phyloP scores from a whole-genome alignment of 306 rosid genomes.

The Vigna radiata region DNA sequence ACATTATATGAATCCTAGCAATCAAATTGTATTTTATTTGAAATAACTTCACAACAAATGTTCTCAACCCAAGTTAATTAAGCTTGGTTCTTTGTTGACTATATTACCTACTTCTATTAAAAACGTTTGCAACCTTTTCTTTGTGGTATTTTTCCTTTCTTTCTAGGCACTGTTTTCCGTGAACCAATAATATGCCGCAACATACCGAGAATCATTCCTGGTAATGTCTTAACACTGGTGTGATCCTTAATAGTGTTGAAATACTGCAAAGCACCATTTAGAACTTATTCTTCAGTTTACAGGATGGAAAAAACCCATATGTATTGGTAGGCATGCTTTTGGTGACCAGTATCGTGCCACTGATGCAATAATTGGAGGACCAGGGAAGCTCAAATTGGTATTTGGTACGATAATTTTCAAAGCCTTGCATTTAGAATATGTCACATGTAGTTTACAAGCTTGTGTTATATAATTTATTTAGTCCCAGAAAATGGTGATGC shows the following conservation, averaged over 20 bases:
- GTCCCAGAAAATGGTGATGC: conserved; percentile 81
- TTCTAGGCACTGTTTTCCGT: conserved; percentile 91
- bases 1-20: conserved; percentile 18
- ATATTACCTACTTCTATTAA: neutral
- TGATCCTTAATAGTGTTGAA: conserved; percentile 39
- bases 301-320: conserved; percentile 99
- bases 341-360: conserved; percentile 99
- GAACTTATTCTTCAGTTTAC: conserved; percentile 53
- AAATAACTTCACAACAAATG: neutral
- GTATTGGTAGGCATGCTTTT: conserved; percentile 98
- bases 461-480: conserved; percentile 52
- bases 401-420: conserved; percentile 67
- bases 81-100: conserved; percentile 19
- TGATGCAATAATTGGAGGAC: conserved; percentile 72
- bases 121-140: neutral
- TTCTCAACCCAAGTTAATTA: neutral
- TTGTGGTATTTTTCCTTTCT: conserved; percentile 31
- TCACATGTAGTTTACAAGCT: conserved; percentile 32
- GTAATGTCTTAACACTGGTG: conserved; percentile 55
- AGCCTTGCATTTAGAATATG: conserved; percentile 23
- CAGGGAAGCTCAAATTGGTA: conserved; percentile 96
- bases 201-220: conserved; percentile 77
- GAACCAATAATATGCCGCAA: conserved; percentile 91
- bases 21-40: neutral
- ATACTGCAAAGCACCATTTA: conserved; percentile 38